Percentiles rank a stretch among this genome's conserved stretches.
Evolutionary conservation across 2,329 filamentous ascomycete genomes (phyloP).

Genomic region (Penicillium capsulatum): DNA sequence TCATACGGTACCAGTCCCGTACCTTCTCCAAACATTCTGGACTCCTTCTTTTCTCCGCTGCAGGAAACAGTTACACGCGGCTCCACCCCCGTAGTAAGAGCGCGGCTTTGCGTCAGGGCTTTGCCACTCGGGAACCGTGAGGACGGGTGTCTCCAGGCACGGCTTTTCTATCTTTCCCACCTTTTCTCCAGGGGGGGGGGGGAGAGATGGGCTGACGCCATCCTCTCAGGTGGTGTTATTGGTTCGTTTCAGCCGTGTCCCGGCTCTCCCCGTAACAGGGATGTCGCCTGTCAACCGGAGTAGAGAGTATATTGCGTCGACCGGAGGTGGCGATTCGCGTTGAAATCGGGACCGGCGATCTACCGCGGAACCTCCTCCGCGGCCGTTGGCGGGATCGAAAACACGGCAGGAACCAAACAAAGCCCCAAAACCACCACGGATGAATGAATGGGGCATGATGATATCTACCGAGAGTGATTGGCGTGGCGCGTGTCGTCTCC

Average conservation of each 20-base stretch:
- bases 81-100: constrained; percentile 23
- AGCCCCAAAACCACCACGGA: neutral
- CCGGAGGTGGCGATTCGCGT: constrained; percentile 8
- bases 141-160: too few relatives aligned
- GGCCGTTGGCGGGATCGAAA: constrained; percentile 20
- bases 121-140: neutral
- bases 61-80: constrained; percentile 10
- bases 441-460: neutral
- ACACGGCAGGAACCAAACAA: constrained; percentile 13
- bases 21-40: constrained; percentile 14
- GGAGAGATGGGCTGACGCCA: too few relatives aligned
- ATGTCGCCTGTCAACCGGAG: too few relatives aligned
- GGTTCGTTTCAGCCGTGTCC: constrained; percentile 18
- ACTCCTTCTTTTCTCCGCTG: constrained; percentile 11
- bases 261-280: neutral
- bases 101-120: constrained; percentile 10
- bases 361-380: constrained; percentile 16
- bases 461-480: neutral
- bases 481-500: neutral
- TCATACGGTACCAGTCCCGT: neutral
- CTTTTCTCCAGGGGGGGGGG: too few relatives aligned
- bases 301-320: too few relatives aligned
- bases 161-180: neutral
- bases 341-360: constrained; percentile 22
- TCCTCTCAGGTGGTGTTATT: too few relatives aligned